Conservation (phyloP, 257 asterid species). For the Petunia axillaris region DNA sequence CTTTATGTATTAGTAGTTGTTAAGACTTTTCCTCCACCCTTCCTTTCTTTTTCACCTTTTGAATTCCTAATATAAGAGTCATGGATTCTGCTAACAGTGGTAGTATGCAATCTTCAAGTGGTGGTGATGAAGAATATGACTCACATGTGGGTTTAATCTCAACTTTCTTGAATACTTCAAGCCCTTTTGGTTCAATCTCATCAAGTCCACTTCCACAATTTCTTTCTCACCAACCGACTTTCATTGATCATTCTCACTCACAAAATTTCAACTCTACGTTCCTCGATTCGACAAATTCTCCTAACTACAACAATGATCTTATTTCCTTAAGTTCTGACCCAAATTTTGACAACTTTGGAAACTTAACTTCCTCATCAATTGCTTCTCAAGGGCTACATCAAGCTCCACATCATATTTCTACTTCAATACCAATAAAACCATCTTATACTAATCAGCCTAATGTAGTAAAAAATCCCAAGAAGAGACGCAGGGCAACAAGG, state of each 20-base stretch:
- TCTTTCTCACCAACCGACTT: constrained; percentile 13
- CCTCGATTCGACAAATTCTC: constrained; percentile 11
- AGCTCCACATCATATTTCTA: not conserved
- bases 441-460: constrained; percentile 16
- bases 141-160: constrained; percentile 21
- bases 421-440: not conserved
- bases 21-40: not conserved
- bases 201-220: constrained; percentile 9
- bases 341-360: constrained; percentile 18
- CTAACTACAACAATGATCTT: constrained; percentile 15
- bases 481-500: constrained; percentile 34
- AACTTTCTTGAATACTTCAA: constrained; percentile 23
- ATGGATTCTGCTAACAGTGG: constrained; percentile 28
- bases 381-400: not conserved
- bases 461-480: constrained; percentile 27
- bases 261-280: constrained; percentile 21
- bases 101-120: constrained; percentile 27
- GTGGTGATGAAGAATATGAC: constrained; percentile 27
- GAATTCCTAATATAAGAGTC: not conserved
- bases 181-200: constrained; percentile 20
- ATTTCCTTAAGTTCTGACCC: constrained; percentile 4
- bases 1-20: no score
- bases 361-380: not conserved
- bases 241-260: constrained; percentile 1
- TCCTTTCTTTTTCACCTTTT: not conserved